These are phyloP conservation scores for Amanita pallidorosea DNA, from an alignment of 768 basidiomycete species.

Conservation along the genomic window DNA sequence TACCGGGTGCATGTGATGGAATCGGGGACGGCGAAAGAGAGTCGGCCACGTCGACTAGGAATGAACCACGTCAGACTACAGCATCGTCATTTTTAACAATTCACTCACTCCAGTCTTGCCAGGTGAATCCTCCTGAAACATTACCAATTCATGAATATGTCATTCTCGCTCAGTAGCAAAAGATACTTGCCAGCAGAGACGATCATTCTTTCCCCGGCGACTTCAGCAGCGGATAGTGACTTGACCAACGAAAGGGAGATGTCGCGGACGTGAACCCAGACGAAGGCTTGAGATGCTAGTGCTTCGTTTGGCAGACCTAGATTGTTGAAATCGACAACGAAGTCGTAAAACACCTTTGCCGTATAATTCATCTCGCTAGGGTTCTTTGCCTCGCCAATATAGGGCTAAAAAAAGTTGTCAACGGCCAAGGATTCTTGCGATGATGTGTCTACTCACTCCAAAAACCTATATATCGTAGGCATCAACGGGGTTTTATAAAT, in stretches of 20 bases:
- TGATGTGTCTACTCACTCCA: neutral
- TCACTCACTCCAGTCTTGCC: slow-evolving; percentile 4
- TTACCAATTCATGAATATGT: no score
- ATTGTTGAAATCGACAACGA: neutral
- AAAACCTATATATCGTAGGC: neutral
- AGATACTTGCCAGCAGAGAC: neutral
- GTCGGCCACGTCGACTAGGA: slow-evolving; percentile 1
- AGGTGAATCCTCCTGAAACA: neutral
- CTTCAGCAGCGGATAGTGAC: neutral
- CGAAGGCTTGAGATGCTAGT: neutral
- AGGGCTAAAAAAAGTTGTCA: neutral
- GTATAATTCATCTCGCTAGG: neutral
- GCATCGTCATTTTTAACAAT: neutral
- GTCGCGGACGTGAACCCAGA: slow-evolving; percentile 4
- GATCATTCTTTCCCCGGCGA: slow-evolving; percentile 2
- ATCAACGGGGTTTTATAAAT: no score
- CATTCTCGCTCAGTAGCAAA: no score
- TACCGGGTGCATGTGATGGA: neutral
- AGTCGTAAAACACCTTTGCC: neutral
- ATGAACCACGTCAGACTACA: neutral
- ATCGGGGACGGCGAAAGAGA: slow-evolving; percentile 1
- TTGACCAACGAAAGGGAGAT: neutral
- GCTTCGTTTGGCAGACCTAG: neutral
- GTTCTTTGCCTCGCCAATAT: neutral
- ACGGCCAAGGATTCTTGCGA: neutral